phyloP scores from a whole-genome alignment of 129 eudicot genomes.

The Centaurea solstitialis region DNA sequence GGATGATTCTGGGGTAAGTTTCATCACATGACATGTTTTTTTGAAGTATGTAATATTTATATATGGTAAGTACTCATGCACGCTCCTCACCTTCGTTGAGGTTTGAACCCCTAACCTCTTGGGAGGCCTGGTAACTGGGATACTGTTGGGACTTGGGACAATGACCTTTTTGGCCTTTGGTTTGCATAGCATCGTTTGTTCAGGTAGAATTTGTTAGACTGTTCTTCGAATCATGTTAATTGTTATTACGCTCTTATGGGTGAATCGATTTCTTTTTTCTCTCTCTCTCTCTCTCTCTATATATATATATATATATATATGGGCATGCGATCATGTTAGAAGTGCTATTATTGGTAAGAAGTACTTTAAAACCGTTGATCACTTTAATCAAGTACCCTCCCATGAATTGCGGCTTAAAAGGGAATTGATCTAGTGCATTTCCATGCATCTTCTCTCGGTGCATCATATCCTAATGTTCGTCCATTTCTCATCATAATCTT shows the following conservation, averaged over 20 bases:
- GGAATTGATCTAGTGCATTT: no score
- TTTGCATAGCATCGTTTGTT: slow-evolving; percentile 3
- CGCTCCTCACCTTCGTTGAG: not conserved
- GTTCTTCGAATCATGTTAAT: not conserved
- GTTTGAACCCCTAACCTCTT: not conserved
- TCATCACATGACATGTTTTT: not conserved
- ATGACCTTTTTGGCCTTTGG: not conserved
- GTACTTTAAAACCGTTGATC: no score
- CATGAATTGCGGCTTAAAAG: no score
- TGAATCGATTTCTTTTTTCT: not conserved
- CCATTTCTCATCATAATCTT: no score
- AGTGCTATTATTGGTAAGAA: no score
- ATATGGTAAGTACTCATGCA: not conserved
- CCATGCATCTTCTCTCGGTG: no score
- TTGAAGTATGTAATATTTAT: not conserved
- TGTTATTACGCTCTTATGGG: not conserved
- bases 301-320: no score
- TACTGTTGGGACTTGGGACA: not conserved
- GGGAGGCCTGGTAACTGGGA: not conserved
- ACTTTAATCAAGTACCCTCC: no score
- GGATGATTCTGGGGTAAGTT: slow-evolving; percentile 67
- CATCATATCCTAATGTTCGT: no score
- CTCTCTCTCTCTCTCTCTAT: not conserved
- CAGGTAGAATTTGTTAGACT: not conserved
- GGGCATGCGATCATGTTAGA: no score